Evolutionary conservation across 768 basidiomycete species (phyloP).

Genomic region (Leccinum sublutescens): DNA sequence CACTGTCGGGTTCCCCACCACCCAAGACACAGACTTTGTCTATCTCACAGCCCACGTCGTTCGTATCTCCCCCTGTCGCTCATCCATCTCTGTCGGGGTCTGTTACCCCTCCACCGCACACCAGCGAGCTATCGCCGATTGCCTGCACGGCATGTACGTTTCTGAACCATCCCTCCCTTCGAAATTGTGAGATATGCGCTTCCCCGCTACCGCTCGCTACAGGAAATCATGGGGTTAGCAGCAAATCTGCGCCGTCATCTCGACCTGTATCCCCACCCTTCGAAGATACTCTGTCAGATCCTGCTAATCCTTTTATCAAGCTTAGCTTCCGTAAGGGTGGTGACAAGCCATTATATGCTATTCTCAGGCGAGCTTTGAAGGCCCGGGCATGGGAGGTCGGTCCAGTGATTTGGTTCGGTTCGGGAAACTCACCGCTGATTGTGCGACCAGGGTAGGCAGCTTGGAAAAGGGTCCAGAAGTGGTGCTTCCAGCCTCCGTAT

Average conservation of each 20-base stretch:
- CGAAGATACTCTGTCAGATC: conserved; percentile 24
- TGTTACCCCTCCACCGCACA: conserved; percentile 20
- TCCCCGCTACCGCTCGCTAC: conserved; percentile 53
- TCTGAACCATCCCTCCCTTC: conserved; percentile 76
- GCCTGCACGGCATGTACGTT: conserved; percentile 91
- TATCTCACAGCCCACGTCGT: conserved; percentile 39
- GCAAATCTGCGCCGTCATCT: conserved; percentile 65
- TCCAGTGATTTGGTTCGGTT: neutral
- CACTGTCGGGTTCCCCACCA: conserved; percentile 28
- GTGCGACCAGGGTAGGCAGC: conserved; percentile 28
- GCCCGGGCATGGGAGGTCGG: conserved; percentile 75
- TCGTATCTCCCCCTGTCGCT: conserved; percentile 32
- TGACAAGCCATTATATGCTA: conserved; percentile 77
- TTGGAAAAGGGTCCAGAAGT: conserved; percentile 22
- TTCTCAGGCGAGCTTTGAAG: conserved; percentile 67
- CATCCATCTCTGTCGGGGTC: conserved; percentile 18
- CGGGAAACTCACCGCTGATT: conserved; percentile 1
- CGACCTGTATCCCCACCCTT: conserved; percentile 54
- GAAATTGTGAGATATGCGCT: conserved; percentile 82
- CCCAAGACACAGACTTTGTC: conserved; percentile 29
- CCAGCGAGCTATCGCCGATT: conserved; percentile 36
- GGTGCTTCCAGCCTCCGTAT: conserved; percentile 22
- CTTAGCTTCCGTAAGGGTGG: conserved; percentile 92
- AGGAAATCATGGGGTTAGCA: conserved; percentile 24
- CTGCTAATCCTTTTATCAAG: conserved; percentile 55